Percentiles rank a stretch among this genome's conserved stretches.
These are phyloP conservation scores for Cutaneotrichosporon sp. DNA, from an alignment of 1,284 basidiomycete genomes.

Conservation along the genomic window DNA sequence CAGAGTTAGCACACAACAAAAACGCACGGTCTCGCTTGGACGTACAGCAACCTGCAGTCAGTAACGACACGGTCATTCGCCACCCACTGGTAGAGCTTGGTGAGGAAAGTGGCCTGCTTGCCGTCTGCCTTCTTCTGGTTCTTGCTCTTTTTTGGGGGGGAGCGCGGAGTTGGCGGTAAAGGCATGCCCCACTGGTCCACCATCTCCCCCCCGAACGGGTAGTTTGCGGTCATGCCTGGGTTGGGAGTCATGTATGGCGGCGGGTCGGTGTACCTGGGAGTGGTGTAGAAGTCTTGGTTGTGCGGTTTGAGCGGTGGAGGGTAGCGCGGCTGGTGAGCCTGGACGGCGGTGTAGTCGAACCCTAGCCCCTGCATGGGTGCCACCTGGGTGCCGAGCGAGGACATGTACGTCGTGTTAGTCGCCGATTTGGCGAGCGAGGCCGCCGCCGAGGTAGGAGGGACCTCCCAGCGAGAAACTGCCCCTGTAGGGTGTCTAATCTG, in stretches of 20 bases:
- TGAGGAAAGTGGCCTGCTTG: slow-evolving; percentile 82
- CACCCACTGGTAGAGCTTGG: slow-evolving; percentile 84
- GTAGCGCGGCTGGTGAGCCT: neutral
- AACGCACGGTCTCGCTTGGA: neutral
- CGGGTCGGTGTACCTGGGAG: neutral
- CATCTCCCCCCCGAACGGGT: neutral
- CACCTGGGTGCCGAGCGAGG: neutral
- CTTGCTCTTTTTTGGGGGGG: slow-evolving; percentile 12
- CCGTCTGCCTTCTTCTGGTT: slow-evolving; percentile 45
- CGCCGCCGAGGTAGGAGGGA: neutral
- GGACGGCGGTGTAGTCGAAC: neutral
- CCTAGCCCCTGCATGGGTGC: neutral
- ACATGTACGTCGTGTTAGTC: neutral
- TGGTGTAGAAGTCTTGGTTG: slow-evolving; percentile 3
- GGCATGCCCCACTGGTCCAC: slow-evolving; percentile 1
- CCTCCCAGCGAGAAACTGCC: neutral
- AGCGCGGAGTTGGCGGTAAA: neutral
- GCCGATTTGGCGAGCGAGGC: neutral
- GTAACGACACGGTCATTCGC: neutral
- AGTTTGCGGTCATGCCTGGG: neutral
- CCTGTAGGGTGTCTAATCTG: neutral
- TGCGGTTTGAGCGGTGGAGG: neutral
- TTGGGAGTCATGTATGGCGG: neutral
- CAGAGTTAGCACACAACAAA: slow-evolving; percentile 1
- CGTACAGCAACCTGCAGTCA: slow-evolving; percentile 20